Base-by-base conservation (phyloP, 139 green algal genomes). In the Limnomonas spitsbergensis region DNA sequence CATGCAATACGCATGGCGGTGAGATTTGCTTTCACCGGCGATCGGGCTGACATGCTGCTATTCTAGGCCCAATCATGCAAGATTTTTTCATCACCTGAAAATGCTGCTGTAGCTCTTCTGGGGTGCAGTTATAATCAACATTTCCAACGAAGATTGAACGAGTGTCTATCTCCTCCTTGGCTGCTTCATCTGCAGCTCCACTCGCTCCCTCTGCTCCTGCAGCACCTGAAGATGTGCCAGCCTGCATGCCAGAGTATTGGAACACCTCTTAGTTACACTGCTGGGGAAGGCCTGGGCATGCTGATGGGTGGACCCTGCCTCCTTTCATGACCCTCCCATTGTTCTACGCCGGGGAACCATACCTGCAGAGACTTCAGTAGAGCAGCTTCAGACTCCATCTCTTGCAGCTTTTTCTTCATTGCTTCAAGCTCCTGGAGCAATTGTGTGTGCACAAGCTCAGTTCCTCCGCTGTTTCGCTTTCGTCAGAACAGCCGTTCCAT, bases 81-180 rank as follows among this genome's bases (percentile, higher is more conserved):
- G n/a, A n/a, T n/a, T n/a, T n/a, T n/a, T n/a, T n/a, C n/a, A n/a
- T 35, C 35, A 91, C 88, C 77, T 92, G 78, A 56, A 98, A 98
- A 78, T 94, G 91, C 78, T 91, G 81, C 81, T 98, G 95, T 32
- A 99, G 83, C 86, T 99, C 95, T 83, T 99, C 96, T 0, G 96
- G 96, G 2, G 95, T 98, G 78, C 81, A 88, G 2, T 75, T 82
- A 79, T 98, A 99, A 87, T 99, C 96, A 0, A 98, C 94, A 76
- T 94, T 94, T 40, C 94, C 94, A 0, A 99, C 93, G 82, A 97
- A 98, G 3, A 99, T 87, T 14, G 91, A 96, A 0, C 93, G 84
- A 0, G 78, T 69, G 81, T 99, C 95, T 0, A 84, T 89, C 80
- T 98, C 96, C 54, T 96, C 94, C 40, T 93, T 93, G 53, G 79